Percentiles rank a stretch among this genome's conserved stretches.
phyloP scores from a whole-genome alignment of 2,329 filamentous ascomycete species.

The Emergomyces africanus region DNA sequence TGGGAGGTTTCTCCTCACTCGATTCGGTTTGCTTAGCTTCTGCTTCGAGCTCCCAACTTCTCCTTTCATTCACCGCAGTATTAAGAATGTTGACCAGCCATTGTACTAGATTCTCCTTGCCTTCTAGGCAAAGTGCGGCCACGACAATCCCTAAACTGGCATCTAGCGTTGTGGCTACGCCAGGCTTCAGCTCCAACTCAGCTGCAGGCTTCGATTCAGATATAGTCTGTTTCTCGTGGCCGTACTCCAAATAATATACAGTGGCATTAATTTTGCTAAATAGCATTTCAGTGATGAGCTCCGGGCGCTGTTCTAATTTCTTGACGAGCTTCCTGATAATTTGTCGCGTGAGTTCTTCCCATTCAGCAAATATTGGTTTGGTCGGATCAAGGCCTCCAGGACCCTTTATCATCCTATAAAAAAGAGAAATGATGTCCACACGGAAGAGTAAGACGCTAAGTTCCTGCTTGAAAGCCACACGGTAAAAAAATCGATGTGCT shows the following conservation, averaged over 20 bases:
- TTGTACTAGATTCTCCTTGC: slow-evolving; percentile 58
- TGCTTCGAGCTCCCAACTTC: slow-evolving; percentile 63
- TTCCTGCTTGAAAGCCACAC: slow-evolving; percentile 88
- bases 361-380: slow-evolving; percentile 64
- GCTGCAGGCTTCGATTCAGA: slow-evolving; percentile 58
- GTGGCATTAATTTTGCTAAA: slow-evolving; percentile 85
- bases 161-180: slow-evolving; percentile 48
- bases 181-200: slow-evolving; percentile 69
- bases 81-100: slow-evolving; percentile 68
- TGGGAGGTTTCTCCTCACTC: slow-evolving; percentile 14
- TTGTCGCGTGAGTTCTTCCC: slow-evolving; percentile 79
- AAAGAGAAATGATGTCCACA: slow-evolving; percentile 76
- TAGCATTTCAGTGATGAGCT: slow-evolving; percentile 78
- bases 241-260: slow-evolving; percentile 78
- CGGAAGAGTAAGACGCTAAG: slow-evolving; percentile 79
- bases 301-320: slow-evolving; percentile 73
- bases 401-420: slow-evolving; percentile 87
- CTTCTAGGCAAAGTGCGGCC: slow-evolving; percentile 65
- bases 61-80: slow-evolving; percentile 58
- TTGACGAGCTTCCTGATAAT: slow-evolving; percentile 69
- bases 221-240: slow-evolving; percentile 66
- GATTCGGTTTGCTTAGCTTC: slow-evolving; percentile 40
- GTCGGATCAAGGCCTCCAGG: slow-evolving; percentile 59
- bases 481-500: slow-evolving; percentile 86
- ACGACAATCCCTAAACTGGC: slow-evolving; percentile 70